Evolutionary conservation across 805 yeast species (phyloP).

Genomic region (Ogataea degrootiae): DNA sequence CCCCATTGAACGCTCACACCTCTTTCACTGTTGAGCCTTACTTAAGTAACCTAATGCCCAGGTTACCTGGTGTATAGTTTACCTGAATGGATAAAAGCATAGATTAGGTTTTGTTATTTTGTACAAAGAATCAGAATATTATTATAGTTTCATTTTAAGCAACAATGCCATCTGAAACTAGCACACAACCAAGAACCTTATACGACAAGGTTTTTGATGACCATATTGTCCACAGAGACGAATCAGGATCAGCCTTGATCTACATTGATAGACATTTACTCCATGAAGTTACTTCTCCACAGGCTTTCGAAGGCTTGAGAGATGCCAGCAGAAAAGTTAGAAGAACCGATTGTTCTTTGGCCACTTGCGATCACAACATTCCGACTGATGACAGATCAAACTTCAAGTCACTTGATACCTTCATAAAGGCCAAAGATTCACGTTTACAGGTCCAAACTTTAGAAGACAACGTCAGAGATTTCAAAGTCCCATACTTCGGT

Average conservation of each 20-base stretch:
- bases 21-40: too few species aligned
- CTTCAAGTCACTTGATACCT: constrained; percentile 68
- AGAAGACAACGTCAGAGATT: constrained; percentile 87
- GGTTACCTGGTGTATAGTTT: too few species aligned
- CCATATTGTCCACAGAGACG: constrained; percentile 88
- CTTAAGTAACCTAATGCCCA: too few species aligned
- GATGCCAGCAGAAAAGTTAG: constrained; percentile 87
- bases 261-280: constrained; percentile 97
- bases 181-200: constrained; percentile 58
- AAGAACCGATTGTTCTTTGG: constrained; percentile 88
- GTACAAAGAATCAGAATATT: too few species aligned
- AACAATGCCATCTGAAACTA: constrained; percentile 30
- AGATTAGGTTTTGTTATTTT: too few species aligned
- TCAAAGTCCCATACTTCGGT: constrained; percentile 88
- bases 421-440: constrained; percentile 88
- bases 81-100: too few species aligned
- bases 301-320: constrained; percentile 93
- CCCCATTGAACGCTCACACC: too few species aligned
- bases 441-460: constrained; percentile 87
- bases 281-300: constrained; percentile 98
- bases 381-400: constrained; percentile 86
- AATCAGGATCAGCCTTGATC: constrained; percentile 77
- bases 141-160: too few species aligned
- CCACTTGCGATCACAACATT: constrained; percentile 95
- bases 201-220: constrained; percentile 96